phyloP scores from a whole-genome alignment of 2,329 filamentous ascomycete species.

The Pleurostoma richardsiae region DNA sequence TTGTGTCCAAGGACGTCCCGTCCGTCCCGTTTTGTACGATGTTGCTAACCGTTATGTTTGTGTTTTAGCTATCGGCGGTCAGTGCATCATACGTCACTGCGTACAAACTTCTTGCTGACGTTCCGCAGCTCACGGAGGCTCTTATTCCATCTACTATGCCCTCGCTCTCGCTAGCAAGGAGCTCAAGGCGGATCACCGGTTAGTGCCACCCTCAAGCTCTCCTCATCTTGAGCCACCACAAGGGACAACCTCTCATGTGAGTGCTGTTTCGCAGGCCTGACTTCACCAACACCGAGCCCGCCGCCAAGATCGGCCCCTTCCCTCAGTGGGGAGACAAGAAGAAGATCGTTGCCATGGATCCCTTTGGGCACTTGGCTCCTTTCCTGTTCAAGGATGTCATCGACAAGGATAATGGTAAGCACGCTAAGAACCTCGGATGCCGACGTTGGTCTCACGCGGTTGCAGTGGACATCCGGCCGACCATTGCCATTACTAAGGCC shows the following conservation, averaged over 20 bases:
- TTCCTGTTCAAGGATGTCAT: constrained; percentile 80
- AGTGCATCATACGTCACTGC: constrained; percentile 15
- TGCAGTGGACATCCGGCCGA: constrained; percentile 76
- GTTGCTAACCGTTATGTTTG: constrained; percentile 19
- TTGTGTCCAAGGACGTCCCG: not conserved
- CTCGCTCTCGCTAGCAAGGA: constrained; percentile 89
- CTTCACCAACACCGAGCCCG: constrained; percentile 77
- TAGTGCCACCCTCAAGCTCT: constrained; percentile 11
- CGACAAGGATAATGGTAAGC: constrained; percentile 61
- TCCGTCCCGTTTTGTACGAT: constrained; percentile 6
- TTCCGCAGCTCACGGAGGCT: constrained; percentile 58
- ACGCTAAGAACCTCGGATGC: not conserved
- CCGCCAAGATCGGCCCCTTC: constrained; percentile 83
- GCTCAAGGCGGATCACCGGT: constrained; percentile 74
- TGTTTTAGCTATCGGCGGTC: constrained; percentile 51
- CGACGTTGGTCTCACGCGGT: constrained; percentile 5
- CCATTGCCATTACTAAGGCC: constrained; percentile 85
- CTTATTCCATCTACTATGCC: constrained; percentile 93
- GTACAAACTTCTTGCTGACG: constrained; percentile 1
- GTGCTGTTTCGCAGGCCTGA: constrained; percentile 34
- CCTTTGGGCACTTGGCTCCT: constrained; percentile 80
- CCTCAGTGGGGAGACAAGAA: constrained; percentile 83
- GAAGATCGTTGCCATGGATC: constrained; percentile 98
- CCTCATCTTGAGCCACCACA: no score
- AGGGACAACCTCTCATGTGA: not conserved